These are phyloP conservation scores for Triangularia verruculosa DNA, from an alignment of 2,329 filamentous ascomycete genomes.

Conservation along the genomic window DNA sequence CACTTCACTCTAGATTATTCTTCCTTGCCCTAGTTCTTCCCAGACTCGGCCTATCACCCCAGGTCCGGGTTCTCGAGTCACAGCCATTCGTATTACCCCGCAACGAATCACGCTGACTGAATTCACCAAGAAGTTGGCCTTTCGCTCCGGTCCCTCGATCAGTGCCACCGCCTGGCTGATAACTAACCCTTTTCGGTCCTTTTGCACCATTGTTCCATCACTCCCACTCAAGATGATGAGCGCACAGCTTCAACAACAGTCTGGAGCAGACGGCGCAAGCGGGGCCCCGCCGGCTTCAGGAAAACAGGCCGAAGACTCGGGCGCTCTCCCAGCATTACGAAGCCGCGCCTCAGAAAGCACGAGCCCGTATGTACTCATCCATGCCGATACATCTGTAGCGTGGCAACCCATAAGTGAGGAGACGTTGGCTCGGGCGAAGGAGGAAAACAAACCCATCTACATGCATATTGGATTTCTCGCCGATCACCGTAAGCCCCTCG, in stretches of 20 bases:
- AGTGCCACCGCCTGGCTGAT: background rate
- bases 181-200: background rate
- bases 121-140: background rate
- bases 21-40: background rate
- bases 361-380: slow-evolving; percentile 63
- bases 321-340: slow-evolving; percentile 24
- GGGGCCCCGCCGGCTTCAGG: background rate
- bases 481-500: slow-evolving; percentile 72
- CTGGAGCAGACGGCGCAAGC: background rate
- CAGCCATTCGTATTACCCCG: background rate
- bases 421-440: slow-evolving; percentile 71
- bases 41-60: background rate
- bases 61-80: background rate
- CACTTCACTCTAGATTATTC: background rate
- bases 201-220: background rate
- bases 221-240: slow-evolving; percentile 23
- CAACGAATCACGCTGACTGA: background rate
- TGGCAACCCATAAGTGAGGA: slow-evolving; percentile 89
- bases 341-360: slow-evolving; percentile 40
- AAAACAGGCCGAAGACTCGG: background rate
- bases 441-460: slow-evolving; percentile 84
- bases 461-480: slow-evolving; percentile 93
- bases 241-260: slow-evolving; percentile 24
- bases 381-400: slow-evolving; percentile 76
- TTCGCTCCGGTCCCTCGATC: background rate